A percentile compares a stretch with the other conserved stretches of the same genome.
Evolutionary conservation across 1,284 basidiomycete genomes (phyloP).

Genomic region (Cerioporus squamosus): DNA sequence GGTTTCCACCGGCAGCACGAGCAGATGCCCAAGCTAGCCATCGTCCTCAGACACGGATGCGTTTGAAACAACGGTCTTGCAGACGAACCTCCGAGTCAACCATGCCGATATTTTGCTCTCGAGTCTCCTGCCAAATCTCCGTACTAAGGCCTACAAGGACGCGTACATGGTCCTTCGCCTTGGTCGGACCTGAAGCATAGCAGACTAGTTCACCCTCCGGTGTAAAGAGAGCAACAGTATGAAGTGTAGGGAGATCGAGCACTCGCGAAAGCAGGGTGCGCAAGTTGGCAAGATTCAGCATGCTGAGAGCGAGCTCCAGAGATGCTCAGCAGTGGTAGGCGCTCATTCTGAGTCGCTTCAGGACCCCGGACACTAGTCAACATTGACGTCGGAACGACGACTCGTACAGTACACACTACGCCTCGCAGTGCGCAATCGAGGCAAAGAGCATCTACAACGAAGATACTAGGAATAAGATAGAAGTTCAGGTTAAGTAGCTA

Average conservation of each 20-base stretch:
- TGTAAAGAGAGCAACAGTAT: conserved; percentile 66
- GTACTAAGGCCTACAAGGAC: conserved; percentile 70
- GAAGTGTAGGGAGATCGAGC: conserved; percentile 54
- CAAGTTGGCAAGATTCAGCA: conserved; percentile 66
- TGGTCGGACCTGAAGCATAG: conserved; percentile 50
- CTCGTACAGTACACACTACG: not conserved
- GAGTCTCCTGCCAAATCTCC: conserved; percentile 77
- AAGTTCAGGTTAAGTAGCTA: not conserved
- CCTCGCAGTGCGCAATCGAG: not conserved
- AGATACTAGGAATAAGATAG: conserved; percentile 25
- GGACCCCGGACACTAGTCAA: too few species aligned
- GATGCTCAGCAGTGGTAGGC: not conserved
- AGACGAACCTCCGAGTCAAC: conserved; percentile 71
- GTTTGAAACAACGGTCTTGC: not conserved
- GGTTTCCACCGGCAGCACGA: conserved; percentile 62
- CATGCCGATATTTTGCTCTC: conserved; percentile 63
- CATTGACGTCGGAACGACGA: not conserved
- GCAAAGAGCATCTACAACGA: conserved; percentile 9
- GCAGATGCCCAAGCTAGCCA: conserved; percentile 66
- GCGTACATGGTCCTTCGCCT: conserved; percentile 72
- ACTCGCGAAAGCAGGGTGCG: conserved; percentile 62
- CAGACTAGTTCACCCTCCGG: conserved; percentile 67
- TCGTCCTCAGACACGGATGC: not conserved
- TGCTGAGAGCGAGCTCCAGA: conserved; percentile 28
- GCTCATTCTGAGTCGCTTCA: not conserved